Base-by-base conservation (phyloP, 176 grass and related monocot genomes). In the Urochloa ruziziensis region DNA sequence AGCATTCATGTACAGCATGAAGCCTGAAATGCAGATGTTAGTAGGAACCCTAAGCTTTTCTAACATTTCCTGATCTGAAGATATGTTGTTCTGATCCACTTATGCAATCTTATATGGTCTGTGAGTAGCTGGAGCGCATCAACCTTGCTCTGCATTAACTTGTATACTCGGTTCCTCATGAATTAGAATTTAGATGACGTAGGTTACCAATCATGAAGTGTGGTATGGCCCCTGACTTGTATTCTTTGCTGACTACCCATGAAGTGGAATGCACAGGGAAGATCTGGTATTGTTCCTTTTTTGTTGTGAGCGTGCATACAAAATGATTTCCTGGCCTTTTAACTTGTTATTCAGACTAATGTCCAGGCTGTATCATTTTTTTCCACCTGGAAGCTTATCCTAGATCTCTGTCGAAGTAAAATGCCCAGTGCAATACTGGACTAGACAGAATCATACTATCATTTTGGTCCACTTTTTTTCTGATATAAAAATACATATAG, bases 1-100 rank as follows among this genome's bases (percentile, higher is more conserved):
- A 56, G 3, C 63, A 70, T 81, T 77, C 42, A 54, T 53, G 51
- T 67, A 52, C 62, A 81, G 23, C n/a, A 80, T 27, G 82, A 80
- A 61, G 52, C 15, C 42, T 61, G 52, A 48, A 60, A 76, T 71
- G 48, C 17, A 23, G 3, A 29, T 66, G 67, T 84, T 82, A 67
- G 56, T 1, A 16, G 25, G 6, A 53, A 83, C 33, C 24, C 37
- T 2, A 25, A 58, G 56, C 23, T 4, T 32, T 18, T 52, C 3
- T 11, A 71, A 54, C 21, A 8, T 73, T 3, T 0, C 23, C 47
- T 65, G 27, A 12, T 65, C 52, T 32, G 1, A 56, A 79, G 29
- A 34, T 70, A n/a, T 27, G 14, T 1, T 29, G 35, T 58, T 77
- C 56, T 1, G 37, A 62, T 43, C 9, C 15, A 6, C 18, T 39